Evolutionary conservation across 2,329 filamentous ascomycete genomes (phyloP).

Genomic region (Aureobasidium vineae): DNA sequence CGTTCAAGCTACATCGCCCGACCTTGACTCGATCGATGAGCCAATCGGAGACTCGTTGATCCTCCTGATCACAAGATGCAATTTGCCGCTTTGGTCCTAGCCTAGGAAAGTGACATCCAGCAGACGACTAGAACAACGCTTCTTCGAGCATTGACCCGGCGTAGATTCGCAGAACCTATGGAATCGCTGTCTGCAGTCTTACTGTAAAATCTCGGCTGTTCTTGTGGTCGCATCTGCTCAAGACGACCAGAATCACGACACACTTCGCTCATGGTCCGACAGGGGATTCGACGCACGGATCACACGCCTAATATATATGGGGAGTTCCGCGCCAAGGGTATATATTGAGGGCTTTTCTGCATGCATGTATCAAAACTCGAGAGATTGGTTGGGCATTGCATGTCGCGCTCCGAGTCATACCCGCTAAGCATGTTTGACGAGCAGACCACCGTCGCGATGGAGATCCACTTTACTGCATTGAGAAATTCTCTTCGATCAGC

Average conservation of each 20-base stretch:
- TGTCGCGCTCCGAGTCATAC: background rate
- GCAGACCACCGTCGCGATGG: background rate
- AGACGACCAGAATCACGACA: background rate
- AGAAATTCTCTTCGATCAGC: background rate
- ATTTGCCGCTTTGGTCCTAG: background rate
- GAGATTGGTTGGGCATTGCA: background rate
- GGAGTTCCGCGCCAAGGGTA: background rate
- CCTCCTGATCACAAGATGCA: background rate
- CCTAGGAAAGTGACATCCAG: background rate
- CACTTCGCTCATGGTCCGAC: background rate
- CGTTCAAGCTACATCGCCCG: too few relatives aligned
- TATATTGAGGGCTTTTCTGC: background rate
- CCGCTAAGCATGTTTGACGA: background rate
- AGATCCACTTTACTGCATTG: background rate
- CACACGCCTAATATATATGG: background rate
- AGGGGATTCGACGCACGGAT: background rate
- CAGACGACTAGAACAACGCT: background rate
- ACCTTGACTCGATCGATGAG: background rate
- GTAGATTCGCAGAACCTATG: background rate
- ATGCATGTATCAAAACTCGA: background rate
- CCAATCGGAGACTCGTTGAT: background rate
- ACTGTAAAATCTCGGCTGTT: background rate
- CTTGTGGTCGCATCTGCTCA: background rate
- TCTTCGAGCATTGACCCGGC: background rate
- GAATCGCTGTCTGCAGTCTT: background rate